A percentile compares a stretch with the other conserved stretches of the same genome.
These are phyloP conservation scores for Seminavis robusta DNA, from an alignment of 108 stramenopile genomes.

Conservation along the genomic window DNA sequence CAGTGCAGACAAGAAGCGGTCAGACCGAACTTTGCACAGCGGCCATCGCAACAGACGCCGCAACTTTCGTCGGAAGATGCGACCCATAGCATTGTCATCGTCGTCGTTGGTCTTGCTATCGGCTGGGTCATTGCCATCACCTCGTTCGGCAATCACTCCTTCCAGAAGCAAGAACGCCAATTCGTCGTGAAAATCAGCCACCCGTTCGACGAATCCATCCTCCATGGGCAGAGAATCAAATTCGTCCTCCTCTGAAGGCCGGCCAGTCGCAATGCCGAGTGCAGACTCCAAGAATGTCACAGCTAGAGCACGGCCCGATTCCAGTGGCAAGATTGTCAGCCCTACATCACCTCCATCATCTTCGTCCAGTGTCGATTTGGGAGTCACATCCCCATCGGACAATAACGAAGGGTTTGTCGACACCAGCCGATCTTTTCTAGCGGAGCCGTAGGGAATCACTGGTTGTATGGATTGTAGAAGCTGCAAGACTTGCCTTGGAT, in stretches of 20 bases:
- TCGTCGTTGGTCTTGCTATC: constrained; percentile 18
- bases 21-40: constrained; percentile 60
- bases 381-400: too few relatives aligned
- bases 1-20: constrained; percentile 61
- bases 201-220: constrained; percentile 38
- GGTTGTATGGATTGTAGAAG: constrained; percentile 67
- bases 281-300: constrained; percentile 81
- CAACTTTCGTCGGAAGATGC: constrained; percentile 68
- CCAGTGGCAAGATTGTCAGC: constrained; percentile 49
- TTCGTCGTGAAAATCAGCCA: constrained; percentile 84
- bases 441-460: constrained; percentile 10
- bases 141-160: constrained; percentile 83
- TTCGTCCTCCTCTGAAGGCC: constrained; percentile 38
- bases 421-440: too few relatives aligned
- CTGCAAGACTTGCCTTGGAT: constrained; percentile 63
- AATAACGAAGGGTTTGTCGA: too few relatives aligned
- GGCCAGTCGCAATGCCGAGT: constrained; percentile 74
- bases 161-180: constrained; percentile 77
- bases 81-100: constrained; percentile 59
- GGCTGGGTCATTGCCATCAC: too few relatives aligned
- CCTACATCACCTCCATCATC: not conserved
- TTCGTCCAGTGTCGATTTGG: constrained; percentile 11
- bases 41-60: constrained; percentile 78
- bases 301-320: constrained; percentile 77
- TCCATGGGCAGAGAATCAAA: constrained; percentile 33